Conservation (phyloP, 305 asterid species). For the Withania somnifera region DNA sequence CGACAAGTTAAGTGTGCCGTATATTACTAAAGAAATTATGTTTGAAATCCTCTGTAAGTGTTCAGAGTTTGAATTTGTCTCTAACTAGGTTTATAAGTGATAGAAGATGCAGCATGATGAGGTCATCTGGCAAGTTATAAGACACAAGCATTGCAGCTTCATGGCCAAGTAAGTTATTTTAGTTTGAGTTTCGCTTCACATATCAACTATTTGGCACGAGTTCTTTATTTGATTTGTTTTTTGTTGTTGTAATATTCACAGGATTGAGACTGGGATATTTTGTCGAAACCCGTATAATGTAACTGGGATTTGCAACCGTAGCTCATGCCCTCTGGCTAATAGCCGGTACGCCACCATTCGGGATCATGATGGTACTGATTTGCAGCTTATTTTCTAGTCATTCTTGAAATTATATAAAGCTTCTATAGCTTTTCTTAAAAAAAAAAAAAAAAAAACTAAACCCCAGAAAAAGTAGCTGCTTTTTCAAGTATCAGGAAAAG, state of each 20-base stretch:
- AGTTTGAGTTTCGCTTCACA: background rate
- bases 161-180: slow-evolving; percentile 58
- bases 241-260: slow-evolving; percentile 3
- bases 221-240: background rate
- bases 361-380: slow-evolving; percentile 63
- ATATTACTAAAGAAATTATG: background rate
- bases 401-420: background rate
- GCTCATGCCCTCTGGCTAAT: slow-evolving; percentile 95
- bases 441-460: background rate
- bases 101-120: slow-evolving; percentile 89
- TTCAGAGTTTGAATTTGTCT: background rate
- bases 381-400: background rate
- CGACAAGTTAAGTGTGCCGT: background rate
- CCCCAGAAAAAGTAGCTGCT: background rate
- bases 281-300: slow-evolving; percentile 86
- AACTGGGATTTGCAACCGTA: slow-evolving; percentile 89
- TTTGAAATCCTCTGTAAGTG: background rate
- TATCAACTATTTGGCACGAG: background rate
- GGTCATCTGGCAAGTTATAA: slow-evolving; percentile 95
- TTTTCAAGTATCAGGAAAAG: background rate
- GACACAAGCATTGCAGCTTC: slow-evolving; percentile 95
- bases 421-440: background rate
- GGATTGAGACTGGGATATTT: slow-evolving; percentile 74
- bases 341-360: slow-evolving; percentile 93
- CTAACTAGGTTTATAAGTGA: background rate